Base-by-base conservation (phyloP, 768 basidiomycete species). In the Paxillus involutus region DNA sequence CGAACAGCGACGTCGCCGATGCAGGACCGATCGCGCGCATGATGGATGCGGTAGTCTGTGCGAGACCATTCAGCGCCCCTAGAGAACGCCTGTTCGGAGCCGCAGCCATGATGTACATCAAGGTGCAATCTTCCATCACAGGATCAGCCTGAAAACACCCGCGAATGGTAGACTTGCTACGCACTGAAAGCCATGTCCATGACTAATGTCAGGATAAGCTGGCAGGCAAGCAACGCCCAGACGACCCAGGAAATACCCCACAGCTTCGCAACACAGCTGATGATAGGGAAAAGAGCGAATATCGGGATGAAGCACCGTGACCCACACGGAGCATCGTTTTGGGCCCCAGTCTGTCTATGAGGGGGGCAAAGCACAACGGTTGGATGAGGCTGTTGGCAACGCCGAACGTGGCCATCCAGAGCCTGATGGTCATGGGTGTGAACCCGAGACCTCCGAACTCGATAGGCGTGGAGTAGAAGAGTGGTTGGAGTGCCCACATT, bases 21-120 rank as follows among this genome's bases (percentile, higher is more conserved):
- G 67, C 70, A 19, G 73, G 73, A 13, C 69, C 74, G 40, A 75
- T 9, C 7, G 72, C 69, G 35, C 71, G 66, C 33, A 60, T 60
- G 14, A 70, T 21, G 11, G 72, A 66, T 24, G 64, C 70, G 10
- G 60, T 61, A 42, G 61, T 66, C 58, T 69, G 71, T 44, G 62
- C 62, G 16, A 66, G 63, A 36, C 88, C 88, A 59, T 89, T 88
- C 19, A 83, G 84, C 6, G 85, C 77, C 36, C 88, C 88, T n/a
- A 89, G 75, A 4, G 81, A 81, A 30, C 82, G 79, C 49, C 76
- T 75, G 58, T 87, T 87, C 7, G 89, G 88, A 0, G 88, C 74
- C 24, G 87, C 74, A 24, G 81, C 79, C 12, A 80, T 77, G 55
- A 90, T 84, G 60, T 82, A 86, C 57, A 90, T 87, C 62, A 89